These are phyloP conservation scores for Backusella parvicylindrica DNA, from an alignment of 192 early-diverging fungal genomes.

Conservation along the genomic window DNA sequence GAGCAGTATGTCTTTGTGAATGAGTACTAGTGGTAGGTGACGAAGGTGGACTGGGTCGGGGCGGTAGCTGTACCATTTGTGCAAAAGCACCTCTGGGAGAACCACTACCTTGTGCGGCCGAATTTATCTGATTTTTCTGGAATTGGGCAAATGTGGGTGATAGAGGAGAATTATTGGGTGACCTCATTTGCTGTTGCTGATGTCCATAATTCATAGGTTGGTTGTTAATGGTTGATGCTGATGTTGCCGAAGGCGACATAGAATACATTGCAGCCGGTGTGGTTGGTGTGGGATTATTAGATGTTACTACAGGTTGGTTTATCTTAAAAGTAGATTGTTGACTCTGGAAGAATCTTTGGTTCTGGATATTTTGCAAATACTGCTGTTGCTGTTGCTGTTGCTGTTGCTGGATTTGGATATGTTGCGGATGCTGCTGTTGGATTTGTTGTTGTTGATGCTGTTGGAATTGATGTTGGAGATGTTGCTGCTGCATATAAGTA, in stretches of 20 bases:
- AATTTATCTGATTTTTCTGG: not conserved
- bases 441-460: not conserved
- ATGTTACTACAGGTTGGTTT: not conserved
- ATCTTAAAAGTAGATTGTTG: no score
- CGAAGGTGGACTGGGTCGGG: not conserved
- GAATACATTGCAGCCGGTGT: not conserved
- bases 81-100: not conserved
- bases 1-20: not conserved
- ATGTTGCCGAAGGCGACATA: not conserved
- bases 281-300: no score
- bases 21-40: not conserved
- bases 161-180: not conserved
- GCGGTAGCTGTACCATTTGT: not conserved
- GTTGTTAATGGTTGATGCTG: not conserved
- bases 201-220: not conserved
- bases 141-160: not conserved
- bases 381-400: not conserved
- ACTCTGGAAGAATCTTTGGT: not conserved
- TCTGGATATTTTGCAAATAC: not conserved
- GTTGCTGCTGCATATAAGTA: no score
- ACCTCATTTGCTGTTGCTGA: not conserved
- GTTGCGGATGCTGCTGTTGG: not conserved
- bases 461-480: not conserved
- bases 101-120: not conserved
- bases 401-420: not conserved